Conservation (phyloP, 2,329 filamentous ascomycete genomes). For the Apiospora sp. region DNA sequence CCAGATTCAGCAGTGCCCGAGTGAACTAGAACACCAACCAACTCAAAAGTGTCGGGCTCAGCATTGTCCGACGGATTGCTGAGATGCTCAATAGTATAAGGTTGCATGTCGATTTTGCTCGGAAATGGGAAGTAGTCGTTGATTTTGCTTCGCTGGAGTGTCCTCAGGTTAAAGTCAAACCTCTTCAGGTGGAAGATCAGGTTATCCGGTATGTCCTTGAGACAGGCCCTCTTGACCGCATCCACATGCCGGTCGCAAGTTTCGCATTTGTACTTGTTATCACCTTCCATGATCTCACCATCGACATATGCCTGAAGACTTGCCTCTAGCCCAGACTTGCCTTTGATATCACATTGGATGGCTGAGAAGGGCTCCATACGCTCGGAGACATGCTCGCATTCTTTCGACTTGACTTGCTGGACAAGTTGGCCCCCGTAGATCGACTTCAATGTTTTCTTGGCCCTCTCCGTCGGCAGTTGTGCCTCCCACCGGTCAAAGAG, state of each 20-base stretch:
- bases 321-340: constrained; percentile 82
- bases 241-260: constrained; percentile 89
- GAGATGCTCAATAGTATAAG: constrained; percentile 87
- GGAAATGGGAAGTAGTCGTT: constrained; percentile 96
- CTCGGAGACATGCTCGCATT: constrained; percentile 93
- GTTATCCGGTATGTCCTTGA: constrained; percentile 93
- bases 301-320: constrained; percentile 95
- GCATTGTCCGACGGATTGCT: constrained; percentile 65
- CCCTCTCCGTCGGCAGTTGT: constrained; percentile 73
- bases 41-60: constrained; percentile 82
- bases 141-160: constrained; percentile 86
- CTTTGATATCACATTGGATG: constrained; percentile 95
- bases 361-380: constrained; percentile 90
- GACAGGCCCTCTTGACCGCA: constrained; percentile 89
- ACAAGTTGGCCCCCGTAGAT: constrained; percentile 94
- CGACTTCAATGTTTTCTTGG: constrained; percentile 76
- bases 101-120: constrained; percentile 81
- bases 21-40: constrained; percentile 95
- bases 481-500: constrained; percentile 91
- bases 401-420: constrained; percentile 93
- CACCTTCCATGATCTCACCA: constrained; percentile 95
- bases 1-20: constrained; percentile 92
- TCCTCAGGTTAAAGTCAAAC: constrained; percentile 82
- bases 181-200: constrained; percentile 94
- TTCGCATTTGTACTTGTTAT: constrained; percentile 98